Base-by-base conservation (phyloP, 2,329 filamentous ascomycete genomes). In the Basipetospora chlamydospora region DNA sequence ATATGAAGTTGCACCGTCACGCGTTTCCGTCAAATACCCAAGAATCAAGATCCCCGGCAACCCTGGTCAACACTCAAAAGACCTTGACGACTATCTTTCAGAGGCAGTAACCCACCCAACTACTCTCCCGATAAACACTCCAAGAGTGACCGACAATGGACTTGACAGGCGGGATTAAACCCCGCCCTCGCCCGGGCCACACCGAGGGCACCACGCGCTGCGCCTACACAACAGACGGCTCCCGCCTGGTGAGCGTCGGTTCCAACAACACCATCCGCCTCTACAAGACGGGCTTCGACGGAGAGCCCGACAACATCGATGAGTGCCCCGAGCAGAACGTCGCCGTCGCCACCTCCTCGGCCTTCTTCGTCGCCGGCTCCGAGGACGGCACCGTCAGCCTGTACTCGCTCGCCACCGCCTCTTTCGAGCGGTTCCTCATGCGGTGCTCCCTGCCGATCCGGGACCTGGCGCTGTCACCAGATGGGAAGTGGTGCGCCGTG, bases 331-430 rank as follows among this genome's bases (percentile, higher is more conserved):
- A 95, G 47, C 80, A 83, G 44, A 93, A 94, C 51, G 67, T 82
- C 15, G 77, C 80, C 22, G 73, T 96, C 16, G 80, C 76, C 21
- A 76, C 85, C 15, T 73, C 75, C 25, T 71, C 88, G 51, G 74
- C 80, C 41, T 86, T 82, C 56, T 93, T 95, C 53, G 74, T 96
- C 30, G 77, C 85, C 42, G 90, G 86, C 20, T 83, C 84, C 15
- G 88, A 98, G 56, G 87, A 96, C 59, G 90, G 92, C 50, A 90
- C 81, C n/a, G 85, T 98, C 49, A 93, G 81, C 63, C 75, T 86
- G 48, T 98, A 92, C 63, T 82, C 81, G n/a, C 68, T 95, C 34
- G 67, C 73, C 39, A 74, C 73, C 3, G 32, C 38, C 3, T 57
- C 65, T 20, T 84, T 92, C 58, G 83, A 93, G 43, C 77, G 79